Evolutionary conservation across 441 rosid species (phyloP), one percentile per base, ranked within the genome.

Genomic region (Syzygium syzygioides): DNA sequence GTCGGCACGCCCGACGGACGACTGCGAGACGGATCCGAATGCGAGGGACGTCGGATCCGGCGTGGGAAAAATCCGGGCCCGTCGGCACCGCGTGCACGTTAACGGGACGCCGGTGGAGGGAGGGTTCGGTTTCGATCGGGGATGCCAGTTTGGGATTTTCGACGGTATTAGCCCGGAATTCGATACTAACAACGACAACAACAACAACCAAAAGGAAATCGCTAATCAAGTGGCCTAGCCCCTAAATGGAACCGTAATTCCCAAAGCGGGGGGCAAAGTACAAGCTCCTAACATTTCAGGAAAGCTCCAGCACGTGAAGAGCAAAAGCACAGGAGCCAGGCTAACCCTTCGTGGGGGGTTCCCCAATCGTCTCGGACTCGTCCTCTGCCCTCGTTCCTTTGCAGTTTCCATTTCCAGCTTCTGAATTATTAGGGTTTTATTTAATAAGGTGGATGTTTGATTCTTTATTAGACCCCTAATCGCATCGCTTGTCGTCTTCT

Each of bases 1-100:
- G 71, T n/a, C 5, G 7, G 14, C 64, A 59, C 64, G 11, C 11
- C n/a, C n/a, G n/a, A n/a, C n/a, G n/a, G n/a, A n/a, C n/a, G n/a
- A n/a, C n/a, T n/a, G n/a, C n/a, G 62, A 5, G n/a, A 37, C 9
- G 15, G 11, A 9, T 17, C 19, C 1, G 25, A 17, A 30, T 4
- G 12, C 0, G 6, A 30, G 79, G 12, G 8, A 18, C 1, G 79
- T 0, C 4, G 9, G 26, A 20, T 56, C 59, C 6, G 59, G 0
- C 28, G 2, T 4, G 9, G 60, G 4, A 20, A 20, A 3, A 56
- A 23, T 10, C 10, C 2, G 1, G 26, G 1, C 9, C 9, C 10
- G 9, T 56, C 4, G 28, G 9, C 28, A 9, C 48, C 3, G 28
- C 28, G 1, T 0, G 28, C 26, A 2, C 15, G 32, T 32, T 18